These are phyloP conservation scores for Hanseniaspora taiwanica DNA, from an alignment of 805 yeast genomes.

Conservation along the genomic window DNA sequence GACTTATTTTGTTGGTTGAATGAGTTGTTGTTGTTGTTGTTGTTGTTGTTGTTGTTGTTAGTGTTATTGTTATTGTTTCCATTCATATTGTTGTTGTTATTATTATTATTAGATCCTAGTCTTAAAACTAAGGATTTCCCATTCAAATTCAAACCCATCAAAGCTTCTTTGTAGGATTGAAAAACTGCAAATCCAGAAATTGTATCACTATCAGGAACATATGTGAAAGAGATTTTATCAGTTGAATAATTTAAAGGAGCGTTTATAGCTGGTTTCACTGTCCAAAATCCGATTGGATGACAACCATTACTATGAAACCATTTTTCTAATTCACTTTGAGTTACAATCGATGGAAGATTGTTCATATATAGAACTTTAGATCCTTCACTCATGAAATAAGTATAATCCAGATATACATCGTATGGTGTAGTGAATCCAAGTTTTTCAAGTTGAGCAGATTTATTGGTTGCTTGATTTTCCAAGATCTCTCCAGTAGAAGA, in stretches of 20 bases:
- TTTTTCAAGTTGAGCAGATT: too few relatives aligned
- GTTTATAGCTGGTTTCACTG: slow-evolving; percentile 43
- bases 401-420: slow-evolving; percentile 62
- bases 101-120: slow-evolving; percentile 22
- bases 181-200: slow-evolving; percentile 77
- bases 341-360: slow-evolving; percentile 75
- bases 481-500: slow-evolving; percentile 17
- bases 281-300: slow-evolving; percentile 82
- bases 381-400: slow-evolving; percentile 52
- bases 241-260: slow-evolving; percentile 11
- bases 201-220: slow-evolving; percentile 35
- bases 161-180: slow-evolving; percentile 74
- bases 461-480: too few relatives aligned
- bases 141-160: slow-evolving; percentile 62
- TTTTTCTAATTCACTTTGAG: slow-evolving; percentile 78
- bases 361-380: slow-evolving; percentile 68
- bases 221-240: slow-evolving; percentile 8
- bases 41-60: not conserved
- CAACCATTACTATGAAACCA: slow-evolving; percentile 88
- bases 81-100: slow-evolving; percentile 20
- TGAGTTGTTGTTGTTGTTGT: slow-evolving; percentile 28
- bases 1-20: slow-evolving; percentile 4
- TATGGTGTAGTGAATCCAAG: slow-evolving; percentile 57
- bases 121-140: slow-evolving; percentile 37
- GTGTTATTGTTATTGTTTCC: slow-evolving; percentile 23